These are phyloP conservation scores for Sistotremastrum suecicum DNA, from an alignment of 768 basidiomycete genomes.

Conservation along the genomic window DNA sequence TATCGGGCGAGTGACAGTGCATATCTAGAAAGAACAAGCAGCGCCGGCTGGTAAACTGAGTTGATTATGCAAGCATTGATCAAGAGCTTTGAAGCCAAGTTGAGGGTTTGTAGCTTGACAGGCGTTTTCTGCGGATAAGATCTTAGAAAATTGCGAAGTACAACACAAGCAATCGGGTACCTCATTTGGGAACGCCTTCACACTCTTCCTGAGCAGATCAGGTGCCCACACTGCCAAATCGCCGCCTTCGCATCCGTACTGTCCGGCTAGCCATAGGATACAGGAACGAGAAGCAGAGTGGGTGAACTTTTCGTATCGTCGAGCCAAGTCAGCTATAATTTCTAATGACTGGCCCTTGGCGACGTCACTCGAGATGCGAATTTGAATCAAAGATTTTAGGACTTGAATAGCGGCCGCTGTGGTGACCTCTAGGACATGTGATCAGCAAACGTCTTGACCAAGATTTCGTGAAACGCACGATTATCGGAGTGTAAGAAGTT, in stretches of 20 bases:
- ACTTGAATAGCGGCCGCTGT: constrained; percentile 75
- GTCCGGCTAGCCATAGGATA: constrained; percentile 87
- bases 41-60: constrained; percentile 24
- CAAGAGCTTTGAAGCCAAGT: constrained; percentile 75
- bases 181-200: constrained; percentile 61
- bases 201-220: constrained; percentile 72
- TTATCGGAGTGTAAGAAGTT: constrained; percentile 63
- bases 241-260: constrained; percentile 45
- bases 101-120: constrained; percentile 76
- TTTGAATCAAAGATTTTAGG: constrained; percentile 72
- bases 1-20: constrained; percentile 77
- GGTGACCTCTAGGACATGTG: constrained; percentile 39
- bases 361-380: constrained; percentile 31
- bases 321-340: constrained; percentile 70
- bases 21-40: constrained; percentile 44
- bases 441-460: not conserved
- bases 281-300: constrained; percentile 77
- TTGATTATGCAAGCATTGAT: constrained; percentile 45
- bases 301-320: constrained; percentile 62
- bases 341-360: constrained; percentile 29
- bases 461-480: constrained; percentile 29
- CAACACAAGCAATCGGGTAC: constrained; percentile 21
- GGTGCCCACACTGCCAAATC: constrained; percentile 72
- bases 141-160: not conserved
- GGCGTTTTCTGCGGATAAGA: constrained; percentile 28